These are phyloP conservation scores for Petasospora rhodanensis DNA, from an alignment of 1,139 yeast genomes.

Conservation along the genomic window DNA sequence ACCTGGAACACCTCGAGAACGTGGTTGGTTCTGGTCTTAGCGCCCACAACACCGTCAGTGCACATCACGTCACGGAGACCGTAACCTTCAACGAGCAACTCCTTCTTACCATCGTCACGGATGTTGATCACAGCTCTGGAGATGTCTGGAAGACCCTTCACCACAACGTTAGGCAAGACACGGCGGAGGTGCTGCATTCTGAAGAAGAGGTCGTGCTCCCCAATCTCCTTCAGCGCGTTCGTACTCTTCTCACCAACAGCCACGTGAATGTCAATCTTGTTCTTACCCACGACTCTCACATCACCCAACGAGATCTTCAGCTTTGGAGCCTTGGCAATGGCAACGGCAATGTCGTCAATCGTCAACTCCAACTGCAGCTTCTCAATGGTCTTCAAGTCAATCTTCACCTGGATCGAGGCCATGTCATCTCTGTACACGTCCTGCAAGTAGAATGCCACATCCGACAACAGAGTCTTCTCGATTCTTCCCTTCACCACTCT, in stretches of 20 bases:
- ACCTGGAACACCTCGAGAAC: conserved; percentile 85
- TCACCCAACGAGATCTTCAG: conserved; percentile 75
- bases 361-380: conserved; percentile 84
- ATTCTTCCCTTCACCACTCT: conserved; percentile 97
- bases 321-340: conserved; percentile 82
- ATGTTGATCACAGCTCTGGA: conserved; percentile 96
- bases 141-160: conserved; percentile 88
- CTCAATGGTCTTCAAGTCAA: conserved; percentile 83
- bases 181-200: conserved; percentile 88
- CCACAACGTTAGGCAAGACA: conserved; percentile 78
- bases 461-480: conserved; percentile 85
- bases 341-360: conserved; percentile 79
- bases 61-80: conserved; percentile 96
- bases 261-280: conserved; percentile 74
- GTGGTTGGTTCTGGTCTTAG: conserved; percentile 86
- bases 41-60: conserved; percentile 93
- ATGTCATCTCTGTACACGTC: conserved; percentile 84
- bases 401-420: conserved; percentile 75
- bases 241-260: conserved; percentile 43
- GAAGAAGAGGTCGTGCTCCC: conserved; percentile 67
- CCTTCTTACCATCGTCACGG: conserved; percentile 76
- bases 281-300: conserved; percentile 63
- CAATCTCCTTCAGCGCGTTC: conserved; percentile 37
- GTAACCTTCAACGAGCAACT: conserved; percentile 93
- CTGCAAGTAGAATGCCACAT: conserved; percentile 83